Conservation (phyloP, 108 stramenopile species). For the Epithemia pelagica region DNA sequence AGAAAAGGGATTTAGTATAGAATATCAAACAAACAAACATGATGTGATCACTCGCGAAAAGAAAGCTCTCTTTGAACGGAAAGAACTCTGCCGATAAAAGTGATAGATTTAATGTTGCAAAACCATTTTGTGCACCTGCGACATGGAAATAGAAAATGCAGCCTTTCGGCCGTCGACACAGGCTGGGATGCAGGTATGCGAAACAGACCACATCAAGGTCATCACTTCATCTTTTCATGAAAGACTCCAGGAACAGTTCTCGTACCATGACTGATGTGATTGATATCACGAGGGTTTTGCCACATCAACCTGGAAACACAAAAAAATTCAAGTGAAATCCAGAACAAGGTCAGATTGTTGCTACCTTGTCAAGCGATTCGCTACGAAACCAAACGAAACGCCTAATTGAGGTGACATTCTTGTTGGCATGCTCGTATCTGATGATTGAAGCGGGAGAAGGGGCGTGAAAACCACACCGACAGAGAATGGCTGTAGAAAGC, state of each 20-base stretch:
- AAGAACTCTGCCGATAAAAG: constrained; percentile 1
- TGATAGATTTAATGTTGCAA: background rate
- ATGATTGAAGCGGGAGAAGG: background rate
- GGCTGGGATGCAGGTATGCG: background rate
- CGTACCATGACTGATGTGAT: too few species aligned
- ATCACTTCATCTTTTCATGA: too few species aligned
- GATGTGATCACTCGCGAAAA: background rate
- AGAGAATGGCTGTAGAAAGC: background rate
- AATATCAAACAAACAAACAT: background rate
- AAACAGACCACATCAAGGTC: background rate
- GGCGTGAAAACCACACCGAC: background rate
- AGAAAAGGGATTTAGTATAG: background rate
- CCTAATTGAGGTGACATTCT: background rate
- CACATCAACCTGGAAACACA: too few species aligned
- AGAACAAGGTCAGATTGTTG: background rate
- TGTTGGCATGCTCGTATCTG: background rate
- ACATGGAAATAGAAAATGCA: background rate
- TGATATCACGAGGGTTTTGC: too few species aligned
- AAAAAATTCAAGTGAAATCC: background rate
- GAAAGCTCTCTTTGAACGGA: background rate
- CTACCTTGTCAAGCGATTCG: background rate
- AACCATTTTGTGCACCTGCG: constrained; percentile 1
- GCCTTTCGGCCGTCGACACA: background rate
- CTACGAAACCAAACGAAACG: background rate
- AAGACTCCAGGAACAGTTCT: too few species aligned